These are phyloP conservation scores for Scedosporium apiospermum DNA, from an alignment of 2,329 filamentous ascomycete genomes.

Conservation along the genomic window DNA sequence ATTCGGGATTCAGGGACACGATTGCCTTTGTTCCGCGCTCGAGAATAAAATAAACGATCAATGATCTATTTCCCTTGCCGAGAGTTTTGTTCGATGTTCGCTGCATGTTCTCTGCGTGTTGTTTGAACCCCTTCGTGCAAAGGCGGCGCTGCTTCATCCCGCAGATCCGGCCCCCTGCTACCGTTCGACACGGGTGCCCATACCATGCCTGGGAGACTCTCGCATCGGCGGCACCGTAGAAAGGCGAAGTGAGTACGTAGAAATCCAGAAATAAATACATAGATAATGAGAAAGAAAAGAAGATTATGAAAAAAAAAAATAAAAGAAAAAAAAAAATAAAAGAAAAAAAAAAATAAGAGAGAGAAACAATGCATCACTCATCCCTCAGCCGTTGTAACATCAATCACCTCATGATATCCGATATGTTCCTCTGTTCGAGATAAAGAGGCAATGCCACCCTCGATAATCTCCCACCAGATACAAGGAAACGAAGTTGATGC, in stretches of 20 bases:
- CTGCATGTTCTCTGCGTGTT: background rate
- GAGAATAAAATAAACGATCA: no score
- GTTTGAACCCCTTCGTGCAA: background rate
- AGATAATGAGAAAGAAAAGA: no score
- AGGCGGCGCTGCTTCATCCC: background rate
- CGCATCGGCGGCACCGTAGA: background rate
- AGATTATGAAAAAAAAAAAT: no score
- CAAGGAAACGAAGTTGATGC: background rate
- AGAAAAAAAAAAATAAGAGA: no score
- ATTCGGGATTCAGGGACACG: no score
- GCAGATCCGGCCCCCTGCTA: background rate
- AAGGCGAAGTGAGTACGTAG: no score
- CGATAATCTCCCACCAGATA: background rate
- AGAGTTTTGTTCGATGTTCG: background rate
- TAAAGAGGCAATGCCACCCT: background rate
- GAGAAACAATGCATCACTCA: no score
- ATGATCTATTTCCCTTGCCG: no score
- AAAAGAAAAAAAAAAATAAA: no score
- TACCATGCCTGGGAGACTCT: background rate
- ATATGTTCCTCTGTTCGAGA: background rate
- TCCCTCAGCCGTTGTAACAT: background rate
- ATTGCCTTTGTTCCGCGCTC: no score
- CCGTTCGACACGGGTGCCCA: background rate
- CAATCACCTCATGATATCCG: background rate
- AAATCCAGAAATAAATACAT: no score